A percentile compares a stretch with the other conserved stretches of the same genome.
Conservation (phyloP, 2,329 filamentous ascomycete species). For the Proliferodiscus dingleyae region DNA sequence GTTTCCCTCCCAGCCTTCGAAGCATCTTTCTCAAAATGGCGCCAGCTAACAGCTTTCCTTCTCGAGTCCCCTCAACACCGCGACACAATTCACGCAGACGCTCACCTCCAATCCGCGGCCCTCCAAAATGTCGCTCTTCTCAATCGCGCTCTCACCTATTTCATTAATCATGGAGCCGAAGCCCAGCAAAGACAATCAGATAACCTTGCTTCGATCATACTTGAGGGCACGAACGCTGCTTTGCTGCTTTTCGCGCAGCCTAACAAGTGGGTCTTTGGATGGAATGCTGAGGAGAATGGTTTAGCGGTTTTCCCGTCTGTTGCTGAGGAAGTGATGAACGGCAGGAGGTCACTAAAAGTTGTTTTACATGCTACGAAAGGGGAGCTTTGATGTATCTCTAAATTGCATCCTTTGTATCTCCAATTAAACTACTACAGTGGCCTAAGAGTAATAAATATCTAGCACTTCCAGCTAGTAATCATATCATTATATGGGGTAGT, state of each 20-base stretch:
- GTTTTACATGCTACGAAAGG: not conserved
- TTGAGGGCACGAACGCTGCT: constrained; percentile 4
- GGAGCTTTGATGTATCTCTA: not conserved
- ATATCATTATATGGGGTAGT: too few species aligned
- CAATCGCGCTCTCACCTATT: constrained; percentile 1
- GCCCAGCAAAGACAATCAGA: constrained; percentile 1
- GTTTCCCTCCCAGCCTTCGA: constrained; percentile 2
- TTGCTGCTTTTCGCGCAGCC: constrained; percentile 10
- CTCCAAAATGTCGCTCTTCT: not conserved
- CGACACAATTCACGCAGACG: constrained; percentile 1
- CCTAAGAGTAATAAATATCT: too few species aligned
- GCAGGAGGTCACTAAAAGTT: not conserved
- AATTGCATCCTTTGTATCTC: too few species aligned
- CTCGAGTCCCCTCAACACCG: constrained; percentile 1
- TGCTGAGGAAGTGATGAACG: not conserved
- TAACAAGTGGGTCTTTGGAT: constrained; percentile 2
- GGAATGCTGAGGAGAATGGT: not conserved
- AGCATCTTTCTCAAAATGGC: constrained; percentile 8
- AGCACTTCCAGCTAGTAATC: too few species aligned
- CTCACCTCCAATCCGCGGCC: not conserved
- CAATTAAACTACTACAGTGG: too few species aligned
- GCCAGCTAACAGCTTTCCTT: constrained; percentile 6
- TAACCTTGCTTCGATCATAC: constrained; percentile 9
- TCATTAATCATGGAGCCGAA: not conserved
- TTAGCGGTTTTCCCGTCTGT: not conserved